A percentile compares a stretch with the other conserved stretches of the same genome.
phyloP scores from a whole-genome alignment of 768 basidiomycete species.

The Termitomyces sp. region DNA sequence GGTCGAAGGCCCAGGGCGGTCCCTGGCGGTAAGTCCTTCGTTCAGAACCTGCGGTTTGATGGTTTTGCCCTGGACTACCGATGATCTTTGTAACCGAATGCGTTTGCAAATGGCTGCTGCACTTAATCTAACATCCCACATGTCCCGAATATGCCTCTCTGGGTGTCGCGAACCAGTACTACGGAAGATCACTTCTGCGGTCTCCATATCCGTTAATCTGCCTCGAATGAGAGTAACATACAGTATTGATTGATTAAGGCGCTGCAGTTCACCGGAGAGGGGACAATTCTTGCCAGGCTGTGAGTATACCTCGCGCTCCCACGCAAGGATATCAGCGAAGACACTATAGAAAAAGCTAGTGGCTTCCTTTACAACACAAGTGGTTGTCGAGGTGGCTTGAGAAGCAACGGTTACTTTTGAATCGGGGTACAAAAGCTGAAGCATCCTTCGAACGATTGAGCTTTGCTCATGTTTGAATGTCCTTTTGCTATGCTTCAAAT shows the following conservation, averaged over 20 bases:
- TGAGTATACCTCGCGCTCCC: constrained; percentile 1
- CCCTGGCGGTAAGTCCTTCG: neutral
- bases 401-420: neutral
- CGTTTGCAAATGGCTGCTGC: constrained; percentile 8
- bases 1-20: neutral
- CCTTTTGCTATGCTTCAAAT: constrained; percentile 1
- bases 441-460: neutral
- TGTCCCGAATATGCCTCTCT: constrained; percentile 2
- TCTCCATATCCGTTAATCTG: neutral
- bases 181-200: constrained; percentile 1
- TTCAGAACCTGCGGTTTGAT: neutral
- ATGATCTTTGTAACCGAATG: constrained; percentile 5
- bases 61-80: neutral
- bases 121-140: constrained; percentile 7
- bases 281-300: neutral
- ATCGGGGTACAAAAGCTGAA: constrained; percentile 3
- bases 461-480: neutral
- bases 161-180: neutral
- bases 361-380: constrained; percentile 2
- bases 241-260: neutral
- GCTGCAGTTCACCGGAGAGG: constrained; percentile 1
- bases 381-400: neutral
- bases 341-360: constrained; percentile 8
- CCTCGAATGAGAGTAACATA: constrained; percentile 5
- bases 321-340: constrained; percentile 1